Evolutionary conservation across 1,284 basidiomycete species (phyloP).

Genomic region (Heterobasidion annosum): DNA sequence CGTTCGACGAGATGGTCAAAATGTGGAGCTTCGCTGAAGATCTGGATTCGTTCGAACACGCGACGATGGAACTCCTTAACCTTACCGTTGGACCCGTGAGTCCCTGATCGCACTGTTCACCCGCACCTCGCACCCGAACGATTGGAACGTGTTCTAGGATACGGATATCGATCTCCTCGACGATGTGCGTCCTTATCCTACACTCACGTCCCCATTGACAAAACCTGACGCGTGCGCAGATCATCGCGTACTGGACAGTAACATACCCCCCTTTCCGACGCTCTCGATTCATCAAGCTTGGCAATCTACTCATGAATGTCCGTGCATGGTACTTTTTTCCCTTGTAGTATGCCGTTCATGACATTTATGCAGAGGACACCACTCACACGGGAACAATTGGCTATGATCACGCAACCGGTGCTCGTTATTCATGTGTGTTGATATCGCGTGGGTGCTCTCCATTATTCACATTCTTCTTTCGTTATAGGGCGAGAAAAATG

Average conservation of each 20-base stretch:
- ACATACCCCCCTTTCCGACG: slow-evolving; percentile 44
- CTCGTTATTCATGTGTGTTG: slow-evolving; percentile 55
- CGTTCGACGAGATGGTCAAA: slow-evolving; percentile 51
- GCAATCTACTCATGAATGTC: slow-evolving; percentile 52
- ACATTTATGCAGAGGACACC: slow-evolving; percentile 38
- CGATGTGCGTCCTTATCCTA: slow-evolving; percentile 29
- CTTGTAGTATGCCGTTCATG: neutral
- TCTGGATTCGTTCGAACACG: slow-evolving; percentile 57
- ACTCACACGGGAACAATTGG: slow-evolving; percentile 36
- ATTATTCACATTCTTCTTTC: neutral
- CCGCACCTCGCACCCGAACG: neutral
- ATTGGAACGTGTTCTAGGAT: neutral
- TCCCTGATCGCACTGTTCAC: slow-evolving; percentile 5
- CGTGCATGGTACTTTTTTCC: slow-evolving; percentile 14
- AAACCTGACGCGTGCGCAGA: slow-evolving; percentile 22
- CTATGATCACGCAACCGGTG: slow-evolving; percentile 50
- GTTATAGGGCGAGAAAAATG: slow-evolving; percentile 50
- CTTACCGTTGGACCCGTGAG: slow-evolving; percentile 45
- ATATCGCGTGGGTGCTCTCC: neutral
- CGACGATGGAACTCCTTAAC: slow-evolving; percentile 47
- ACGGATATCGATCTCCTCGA: slow-evolving; percentile 48
- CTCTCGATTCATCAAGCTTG: slow-evolving; percentile 38
- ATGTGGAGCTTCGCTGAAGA: slow-evolving; percentile 60
- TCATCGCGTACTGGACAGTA: slow-evolving; percentile 57
- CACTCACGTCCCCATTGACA: slow-evolving; percentile 6